Evolutionary conservation across 345 rosid species (phyloP), one percentile per base, ranked within the genome.

Genomic region (Aurinia saxatilis): DNA sequence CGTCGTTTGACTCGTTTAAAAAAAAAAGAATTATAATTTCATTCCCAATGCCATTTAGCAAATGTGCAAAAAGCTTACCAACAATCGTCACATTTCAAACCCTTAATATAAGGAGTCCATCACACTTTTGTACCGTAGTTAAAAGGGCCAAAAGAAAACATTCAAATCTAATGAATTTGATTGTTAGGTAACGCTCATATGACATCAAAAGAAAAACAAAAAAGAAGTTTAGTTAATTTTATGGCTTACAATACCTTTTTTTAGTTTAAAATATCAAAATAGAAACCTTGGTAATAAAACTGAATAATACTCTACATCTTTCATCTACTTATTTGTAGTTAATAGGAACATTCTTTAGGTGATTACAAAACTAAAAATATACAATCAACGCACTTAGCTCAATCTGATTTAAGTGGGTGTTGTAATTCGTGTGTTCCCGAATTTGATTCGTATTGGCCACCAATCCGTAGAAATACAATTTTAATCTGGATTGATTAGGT

Each of bases 11-110:
- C 74, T 51, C 39, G 14, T n/a, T 54, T 46, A 27, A 38, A 37
- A 30, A 19, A 52, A 34, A 68, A 47, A 54, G 34, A 45, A 54
- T 47, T 44, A 46, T 30, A 42, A 36, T 54, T 61, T 63, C 63
- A 62, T 63, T 69, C 74, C 74, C 74, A 55, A 70, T 70, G 74
- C 63, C 59, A 70, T 70, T 62, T 55, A 47, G 74, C 16, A 63
- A 55, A 38, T 29, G 37, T 60, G 39, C 63, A 60, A 54, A 60
- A 57, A 71, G 65, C 69, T 56, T 71, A 48, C 42, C 50, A 47
- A 36, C 41, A 16, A 27, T 44, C 10, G 40, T 36, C 62, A 70
- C 64, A 70, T 55, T 61, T 38, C 30, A 31, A 70, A 70, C 44
- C 74, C 74, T 56, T 63, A 70, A 63, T 62, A 70, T n/a, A 55